Evolutionary conservation across 2,329 filamentous ascomycete species (phyloP).

Genomic region (Aspergillus intermedius): DNA sequence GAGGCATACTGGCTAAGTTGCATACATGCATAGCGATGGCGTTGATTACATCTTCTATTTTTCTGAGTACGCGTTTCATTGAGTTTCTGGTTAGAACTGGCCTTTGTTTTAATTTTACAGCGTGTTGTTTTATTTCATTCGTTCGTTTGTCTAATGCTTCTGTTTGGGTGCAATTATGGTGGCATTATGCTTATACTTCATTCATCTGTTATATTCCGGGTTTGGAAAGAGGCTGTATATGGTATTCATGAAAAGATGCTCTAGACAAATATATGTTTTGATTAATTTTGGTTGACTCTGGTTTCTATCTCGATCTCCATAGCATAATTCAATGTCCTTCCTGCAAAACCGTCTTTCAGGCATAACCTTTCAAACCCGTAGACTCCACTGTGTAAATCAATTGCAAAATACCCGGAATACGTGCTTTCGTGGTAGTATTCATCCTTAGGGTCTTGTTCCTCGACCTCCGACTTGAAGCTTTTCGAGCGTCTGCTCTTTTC

Average conservation of each 20-base stretch:
- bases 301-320: no score
- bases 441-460: no score
- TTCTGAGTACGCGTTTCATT: neutral
- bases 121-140: neutral
- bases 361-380: no score
- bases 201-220: neutral
- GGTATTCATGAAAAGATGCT: neutral
- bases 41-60: neutral
- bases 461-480: no score
- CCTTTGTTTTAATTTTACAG: neutral
- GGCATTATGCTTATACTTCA: neutral
- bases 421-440: no score
- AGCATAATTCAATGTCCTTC: no score
- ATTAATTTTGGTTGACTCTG: neutral
- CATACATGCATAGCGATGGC: neutral
- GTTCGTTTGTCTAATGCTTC: neutral
- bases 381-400: no score
- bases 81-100: neutral
- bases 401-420: no score
- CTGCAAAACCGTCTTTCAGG: no score
- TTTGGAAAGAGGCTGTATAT: neutral
- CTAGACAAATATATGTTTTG: neutral
- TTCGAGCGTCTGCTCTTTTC: no score
- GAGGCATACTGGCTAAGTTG: slow-evolving; percentile 34
- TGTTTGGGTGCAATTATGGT: neutral